Conservation (phyloP, 345 rosid genomes). For the Leavenworthia alabamica region DNA sequence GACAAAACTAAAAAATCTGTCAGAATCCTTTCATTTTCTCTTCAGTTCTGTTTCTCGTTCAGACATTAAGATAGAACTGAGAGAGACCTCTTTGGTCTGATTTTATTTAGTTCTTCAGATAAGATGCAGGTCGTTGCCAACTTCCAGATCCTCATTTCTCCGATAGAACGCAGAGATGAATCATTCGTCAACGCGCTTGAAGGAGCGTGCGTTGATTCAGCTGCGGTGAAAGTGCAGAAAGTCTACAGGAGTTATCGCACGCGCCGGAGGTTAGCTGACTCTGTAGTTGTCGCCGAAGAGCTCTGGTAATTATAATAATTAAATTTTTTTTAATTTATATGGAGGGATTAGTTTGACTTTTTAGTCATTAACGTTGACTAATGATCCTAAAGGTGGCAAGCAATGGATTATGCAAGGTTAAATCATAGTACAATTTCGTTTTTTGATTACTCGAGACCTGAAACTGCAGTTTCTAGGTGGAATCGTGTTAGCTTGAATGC, state of each 20-base stretch:
- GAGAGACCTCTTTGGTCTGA: neutral
- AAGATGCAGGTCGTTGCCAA: constrained; percentile 46
- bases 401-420: constrained; percentile 66
- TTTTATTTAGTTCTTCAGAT: neutral
- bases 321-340: neutral
- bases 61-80: neutral
- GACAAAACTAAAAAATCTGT: neutral
- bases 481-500: constrained; percentile 65
- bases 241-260: constrained; percentile 85
- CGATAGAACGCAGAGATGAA: constrained; percentile 1
- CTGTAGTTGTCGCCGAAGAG: constrained; percentile 85
- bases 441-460: constrained; percentile 61
- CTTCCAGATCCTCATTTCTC: constrained; percentile 21
- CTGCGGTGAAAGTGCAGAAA: constrained; percentile 71
- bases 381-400: constrained; percentile 61
- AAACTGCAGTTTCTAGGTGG: constrained; percentile 73
- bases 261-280: constrained; percentile 81
- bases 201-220: constrained; percentile 13
- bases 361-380: neutral
- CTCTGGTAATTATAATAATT: constrained; percentile 45
- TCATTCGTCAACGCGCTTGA: neutral
- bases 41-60: neutral
- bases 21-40: neutral
- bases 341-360: neutral
- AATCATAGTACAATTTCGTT: constrained; percentile 76